A percentile compares a stretch with the other conserved stretches of the same genome.
Evolutionary conservation across 257 asterid genomes (phyloP).

Genomic region (Lavandula angustifolia): DNA sequence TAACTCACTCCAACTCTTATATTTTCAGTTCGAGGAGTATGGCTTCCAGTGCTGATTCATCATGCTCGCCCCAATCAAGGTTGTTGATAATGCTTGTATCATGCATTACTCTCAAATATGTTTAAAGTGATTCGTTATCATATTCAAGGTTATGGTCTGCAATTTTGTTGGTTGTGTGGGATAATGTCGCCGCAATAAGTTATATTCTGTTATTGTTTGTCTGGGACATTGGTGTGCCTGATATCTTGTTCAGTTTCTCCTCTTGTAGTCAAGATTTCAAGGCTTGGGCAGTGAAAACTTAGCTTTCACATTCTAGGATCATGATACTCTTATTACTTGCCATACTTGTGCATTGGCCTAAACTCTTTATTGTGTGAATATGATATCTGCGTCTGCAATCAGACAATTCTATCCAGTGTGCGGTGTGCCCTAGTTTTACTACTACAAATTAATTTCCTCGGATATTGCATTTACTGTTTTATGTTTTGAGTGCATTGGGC

Average conservation of each 20-base stretch:
- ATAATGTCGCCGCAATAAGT: not conserved
- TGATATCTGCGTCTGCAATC: not conserved
- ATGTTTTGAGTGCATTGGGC: too few species aligned
- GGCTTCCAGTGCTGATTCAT: slow-evolving; percentile 4
- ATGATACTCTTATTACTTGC: not conserved
- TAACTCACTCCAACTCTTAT: not conserved
- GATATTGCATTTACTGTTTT: not conserved
- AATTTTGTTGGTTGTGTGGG: too few species aligned
- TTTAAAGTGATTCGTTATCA: not conserved
- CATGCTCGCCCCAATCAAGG: slow-evolving; percentile 9
- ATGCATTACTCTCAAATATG: not conserved
- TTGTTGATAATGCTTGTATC: slow-evolving; percentile 1
- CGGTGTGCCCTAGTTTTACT: too few species aligned
- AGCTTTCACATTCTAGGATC: not conserved
- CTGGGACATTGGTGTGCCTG: not conserved
- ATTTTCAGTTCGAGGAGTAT: slow-evolving; percentile 9
- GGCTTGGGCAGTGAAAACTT: not conserved
- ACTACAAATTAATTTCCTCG: too few species aligned
- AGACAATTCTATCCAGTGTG: not conserved
- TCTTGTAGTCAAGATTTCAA: not conserved
- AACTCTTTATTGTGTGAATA: not conserved
- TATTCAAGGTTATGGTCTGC: not conserved
- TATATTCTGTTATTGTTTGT: not conserved
- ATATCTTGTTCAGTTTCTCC: slow-evolving; percentile 13
- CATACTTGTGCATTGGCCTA: not conserved